These are phyloP conservation scores for Diatrype stigma DNA, from an alignment of 2,329 filamentous ascomycete species.

Conservation along the genomic window DNA sequence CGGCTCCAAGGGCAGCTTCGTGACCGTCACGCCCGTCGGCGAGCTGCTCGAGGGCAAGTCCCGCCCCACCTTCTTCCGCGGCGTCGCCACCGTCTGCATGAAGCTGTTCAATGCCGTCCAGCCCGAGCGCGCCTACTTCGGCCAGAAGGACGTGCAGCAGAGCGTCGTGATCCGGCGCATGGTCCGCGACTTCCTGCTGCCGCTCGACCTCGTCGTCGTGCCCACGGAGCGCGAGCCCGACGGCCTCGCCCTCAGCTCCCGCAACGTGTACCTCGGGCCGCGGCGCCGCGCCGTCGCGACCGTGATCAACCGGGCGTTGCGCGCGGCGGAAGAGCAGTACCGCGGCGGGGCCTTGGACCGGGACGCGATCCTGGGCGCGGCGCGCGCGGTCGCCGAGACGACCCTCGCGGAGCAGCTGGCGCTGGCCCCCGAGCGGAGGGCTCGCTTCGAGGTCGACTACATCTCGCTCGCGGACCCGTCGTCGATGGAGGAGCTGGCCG, in stretches of 20 bases:
- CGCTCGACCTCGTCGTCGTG: conserved; percentile 68
- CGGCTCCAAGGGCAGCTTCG: conserved; percentile 78
- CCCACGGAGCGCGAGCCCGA: conserved; percentile 73
- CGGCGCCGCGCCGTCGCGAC: conserved; percentile 68
- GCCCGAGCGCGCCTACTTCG: conserved; percentile 82
- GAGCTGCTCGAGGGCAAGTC: conserved; percentile 78
- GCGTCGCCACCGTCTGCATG: conserved; percentile 94
- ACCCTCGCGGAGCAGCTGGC: conserved; percentile 58
- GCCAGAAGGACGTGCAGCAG: conserved; percentile 97
- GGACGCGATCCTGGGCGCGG: conserved; percentile 67
- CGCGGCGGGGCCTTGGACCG: conserved; percentile 48
- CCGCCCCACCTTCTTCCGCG: conserved; percentile 91
- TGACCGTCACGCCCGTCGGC: conserved; percentile 82
- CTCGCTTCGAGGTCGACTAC: conserved; percentile 82
- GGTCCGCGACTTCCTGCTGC: conserved; percentile 81
- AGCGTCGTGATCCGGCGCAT: conserved; percentile 84
- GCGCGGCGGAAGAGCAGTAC: conserved; percentile 67
- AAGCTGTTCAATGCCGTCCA: conserved; percentile 83
- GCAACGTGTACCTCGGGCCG: conserved; percentile 86
- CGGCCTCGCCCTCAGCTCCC: conserved; percentile 84
- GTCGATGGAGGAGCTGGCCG: conserved; percentile 72
- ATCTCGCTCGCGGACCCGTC: conserved; percentile 85
- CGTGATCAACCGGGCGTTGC: conserved; percentile 66
- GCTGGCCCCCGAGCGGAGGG: conserved; percentile 57
- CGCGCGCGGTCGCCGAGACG: conserved; percentile 54